Conservation (phyloP, 2,329 filamentous ascomycete species). For the Apiospora saccharicola region DNA sequence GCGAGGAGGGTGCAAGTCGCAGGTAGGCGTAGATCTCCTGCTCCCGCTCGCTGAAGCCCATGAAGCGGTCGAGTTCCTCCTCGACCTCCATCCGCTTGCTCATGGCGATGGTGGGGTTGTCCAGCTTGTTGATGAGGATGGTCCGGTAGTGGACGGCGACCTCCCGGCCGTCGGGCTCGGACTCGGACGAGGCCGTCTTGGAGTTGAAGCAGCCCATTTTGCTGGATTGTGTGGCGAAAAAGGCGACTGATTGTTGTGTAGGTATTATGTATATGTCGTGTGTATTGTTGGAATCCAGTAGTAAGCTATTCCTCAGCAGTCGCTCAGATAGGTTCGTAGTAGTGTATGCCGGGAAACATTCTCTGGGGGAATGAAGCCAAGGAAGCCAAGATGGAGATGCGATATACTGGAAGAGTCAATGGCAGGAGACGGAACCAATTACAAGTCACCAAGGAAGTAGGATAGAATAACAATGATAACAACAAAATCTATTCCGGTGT, state of each 20-base stretch:
- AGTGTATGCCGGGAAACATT: constrained; percentile 4
- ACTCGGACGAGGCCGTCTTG: background rate
- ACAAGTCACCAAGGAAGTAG: background rate
- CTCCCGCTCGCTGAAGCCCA: constrained; percentile 38
- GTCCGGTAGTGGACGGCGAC: constrained; percentile 39
- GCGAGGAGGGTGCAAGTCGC: constrained; percentile 39
- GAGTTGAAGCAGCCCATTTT: constrained; percentile 16
- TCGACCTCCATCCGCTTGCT: constrained; percentile 10
- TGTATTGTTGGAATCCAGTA: background rate
- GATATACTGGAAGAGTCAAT: background rate
- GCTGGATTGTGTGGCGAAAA: background rate
- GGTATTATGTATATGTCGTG: background rate
- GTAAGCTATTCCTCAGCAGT: background rate
- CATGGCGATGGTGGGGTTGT: constrained; percentile 43
- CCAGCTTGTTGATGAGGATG: constrained; percentile 48
- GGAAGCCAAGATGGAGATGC: background rate
- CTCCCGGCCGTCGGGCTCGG: constrained; percentile 5
- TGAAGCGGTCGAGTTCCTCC: constrained; percentile 34
- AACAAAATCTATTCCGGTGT: background rate
- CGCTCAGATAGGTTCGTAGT: background rate
- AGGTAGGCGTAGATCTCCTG: constrained; percentile 52
- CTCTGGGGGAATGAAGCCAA: background rate
- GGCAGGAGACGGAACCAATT: background rate
- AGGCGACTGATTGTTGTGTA: background rate
- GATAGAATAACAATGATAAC: background rate